Percentiles rank a stretch among this genome's conserved stretches.
Evolutionary conservation across 2,329 filamentous ascomycete species (phyloP).

Genomic region (Meredithiella fracta): DNA sequence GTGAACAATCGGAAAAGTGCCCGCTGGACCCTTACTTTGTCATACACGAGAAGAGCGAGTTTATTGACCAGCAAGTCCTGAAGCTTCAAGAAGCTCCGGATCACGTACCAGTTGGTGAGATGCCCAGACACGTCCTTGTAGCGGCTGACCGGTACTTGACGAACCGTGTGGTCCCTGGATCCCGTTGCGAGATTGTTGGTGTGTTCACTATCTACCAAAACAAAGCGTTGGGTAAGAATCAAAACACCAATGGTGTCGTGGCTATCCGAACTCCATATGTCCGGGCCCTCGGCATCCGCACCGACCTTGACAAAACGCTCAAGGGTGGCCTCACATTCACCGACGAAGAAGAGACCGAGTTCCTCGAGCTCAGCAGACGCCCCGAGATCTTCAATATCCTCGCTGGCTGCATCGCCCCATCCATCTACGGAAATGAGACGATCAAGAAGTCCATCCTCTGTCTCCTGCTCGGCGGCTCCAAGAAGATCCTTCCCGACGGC

Average conservation of each 20-base stretch:
- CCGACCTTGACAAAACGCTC: conserved; percentile 73
- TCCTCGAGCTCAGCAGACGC: conserved; percentile 72
- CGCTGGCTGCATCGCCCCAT: conserved; percentile 83
- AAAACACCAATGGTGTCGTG: conserved; percentile 59
- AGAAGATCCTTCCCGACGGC: conserved; percentile 92
- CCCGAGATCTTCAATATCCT: conserved; percentile 88
- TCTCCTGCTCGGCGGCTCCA: conserved; percentile 81
- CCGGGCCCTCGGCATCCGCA: conserved; percentile 79
- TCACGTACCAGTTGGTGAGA: conserved; percentile 89
- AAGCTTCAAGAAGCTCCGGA: conserved; percentile 96
- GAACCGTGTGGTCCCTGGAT: conserved; percentile 88
- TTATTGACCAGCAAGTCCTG: conserved; percentile 95
- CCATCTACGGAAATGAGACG: conserved; percentile 88
- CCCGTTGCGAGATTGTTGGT: conserved; percentile 86
- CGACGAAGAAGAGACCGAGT: conserved; percentile 95
- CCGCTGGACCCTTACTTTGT: conserved; percentile 93
- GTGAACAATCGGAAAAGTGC: conserved; percentile 57
- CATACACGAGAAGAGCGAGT: conserved; percentile 80
- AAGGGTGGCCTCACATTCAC: conserved; percentile 74
- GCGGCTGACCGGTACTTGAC: conserved; percentile 93
- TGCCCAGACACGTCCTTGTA: conserved; percentile 86
- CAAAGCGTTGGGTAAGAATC: conserved; percentile 61
- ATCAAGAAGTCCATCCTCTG: conserved; percentile 98
- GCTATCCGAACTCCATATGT: conserved; percentile 93
- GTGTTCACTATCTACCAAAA: conserved; percentile 97